These are phyloP conservation scores for Agaricus subrufescens DNA, from an alignment of 768 basidiomycete species.

Conservation along the genomic window DNA sequence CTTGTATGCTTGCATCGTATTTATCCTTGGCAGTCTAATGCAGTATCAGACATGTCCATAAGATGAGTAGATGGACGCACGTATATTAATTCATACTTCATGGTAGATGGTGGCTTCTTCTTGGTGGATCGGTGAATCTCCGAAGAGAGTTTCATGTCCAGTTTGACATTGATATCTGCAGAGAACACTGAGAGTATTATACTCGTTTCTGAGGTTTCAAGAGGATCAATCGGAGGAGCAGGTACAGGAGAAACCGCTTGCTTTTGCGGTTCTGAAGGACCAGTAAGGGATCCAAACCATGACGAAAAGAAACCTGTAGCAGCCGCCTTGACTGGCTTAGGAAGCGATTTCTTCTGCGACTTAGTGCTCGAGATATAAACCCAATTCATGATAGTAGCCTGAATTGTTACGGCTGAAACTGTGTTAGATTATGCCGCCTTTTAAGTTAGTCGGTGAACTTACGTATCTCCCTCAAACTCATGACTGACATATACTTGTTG, in stretches of 20 bases:
- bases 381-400: constrained; percentile 77
- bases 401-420: constrained; percentile 63
- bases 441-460: constrained; percentile 17
- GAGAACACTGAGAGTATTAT: constrained; percentile 63
- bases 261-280: constrained; percentile 31
- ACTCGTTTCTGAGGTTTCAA: constrained; percentile 41
- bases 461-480: constrained; percentile 61
- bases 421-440: neutral
- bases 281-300: constrained; percentile 34
- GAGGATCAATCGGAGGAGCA: constrained; percentile 24
- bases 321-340: constrained; percentile 27
- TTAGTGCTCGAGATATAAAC: constrained; percentile 66
- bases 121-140: constrained; percentile 91
- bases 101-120: constrained; percentile 79
- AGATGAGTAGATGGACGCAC: constrained; percentile 31
- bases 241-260: constrained; percentile 26
- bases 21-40: constrained; percentile 71
- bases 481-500: constrained; percentile 64
- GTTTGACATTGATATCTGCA: constrained; percentile 57
- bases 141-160: constrained; percentile 58
- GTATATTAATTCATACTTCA: constrained; percentile 84
- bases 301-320: constrained; percentile 46
- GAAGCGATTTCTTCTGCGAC: constrained; percentile 35
- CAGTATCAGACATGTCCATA: neutral
- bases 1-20: constrained; percentile 67